phyloP scores from a whole-genome alignment of 2,329 filamentous ascomycete species.

The Trichoderma hamatum region DNA sequence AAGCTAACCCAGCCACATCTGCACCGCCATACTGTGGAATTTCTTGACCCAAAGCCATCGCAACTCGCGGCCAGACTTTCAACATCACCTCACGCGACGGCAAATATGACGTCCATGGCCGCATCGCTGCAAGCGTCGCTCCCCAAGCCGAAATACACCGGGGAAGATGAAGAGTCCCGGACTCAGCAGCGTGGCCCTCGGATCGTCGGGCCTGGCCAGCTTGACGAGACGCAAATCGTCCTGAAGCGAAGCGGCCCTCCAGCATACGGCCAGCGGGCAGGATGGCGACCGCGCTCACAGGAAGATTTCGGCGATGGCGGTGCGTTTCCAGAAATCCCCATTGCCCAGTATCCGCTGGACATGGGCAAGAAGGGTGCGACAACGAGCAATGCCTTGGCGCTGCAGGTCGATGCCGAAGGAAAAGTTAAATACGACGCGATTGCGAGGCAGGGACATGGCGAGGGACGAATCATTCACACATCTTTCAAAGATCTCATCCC shows the following conservation, averaged over 20 bases:
- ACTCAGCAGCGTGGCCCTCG: conserved; percentile 78
- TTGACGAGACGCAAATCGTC: conserved; percentile 85
- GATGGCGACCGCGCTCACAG: conserved; percentile 85
- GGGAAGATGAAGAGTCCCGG: conserved; percentile 80
- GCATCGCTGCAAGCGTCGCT: conserved; percentile 77
- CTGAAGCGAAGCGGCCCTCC: conserved; percentile 83
- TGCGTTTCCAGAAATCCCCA: conserved; percentile 89
- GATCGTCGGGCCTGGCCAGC: conserved; percentile 76
- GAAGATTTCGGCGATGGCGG: conserved; percentile 97
- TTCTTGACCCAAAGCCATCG: conserved; percentile 32
- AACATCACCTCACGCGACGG: conserved; percentile 31
- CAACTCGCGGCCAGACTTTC: conserved; percentile 15
- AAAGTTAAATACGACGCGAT: conserved; percentile 98
- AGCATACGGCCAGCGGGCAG: conserved; percentile 80
- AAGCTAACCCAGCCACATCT: conserved; percentile 15
- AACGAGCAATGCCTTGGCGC: conserved; percentile 83
- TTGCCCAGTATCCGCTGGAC: conserved; percentile 93
- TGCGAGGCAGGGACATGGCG: conserved; percentile 82
- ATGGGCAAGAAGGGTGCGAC: conserved; percentile 82
- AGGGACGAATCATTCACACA: conserved; percentile 83
- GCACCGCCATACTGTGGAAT: conserved; percentile 39
- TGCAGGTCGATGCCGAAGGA: conserved; percentile 87
- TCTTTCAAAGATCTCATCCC: conserved; percentile 98
- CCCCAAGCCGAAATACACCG: conserved; percentile 88
- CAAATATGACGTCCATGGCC: conserved; percentile 65